Evolutionary conservation across 129 eudicot genomes (phyloP).

Genomic region (Arctium minus): DNA sequence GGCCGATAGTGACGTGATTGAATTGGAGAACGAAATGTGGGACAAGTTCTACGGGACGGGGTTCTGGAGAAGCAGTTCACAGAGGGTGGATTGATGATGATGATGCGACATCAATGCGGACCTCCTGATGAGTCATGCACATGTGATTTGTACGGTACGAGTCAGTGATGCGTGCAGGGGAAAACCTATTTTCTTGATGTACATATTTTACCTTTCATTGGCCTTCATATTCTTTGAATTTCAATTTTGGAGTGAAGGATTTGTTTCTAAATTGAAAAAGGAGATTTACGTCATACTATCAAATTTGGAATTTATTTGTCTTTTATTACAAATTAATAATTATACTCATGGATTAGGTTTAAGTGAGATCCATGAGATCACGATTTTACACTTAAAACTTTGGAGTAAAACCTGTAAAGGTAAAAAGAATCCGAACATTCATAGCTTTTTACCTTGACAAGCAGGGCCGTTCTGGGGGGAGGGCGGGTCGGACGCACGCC

Average conservation of each 20-base stretch:
- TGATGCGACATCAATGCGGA: conserved; percentile 15
- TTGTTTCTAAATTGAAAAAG: background rate
- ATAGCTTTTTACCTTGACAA: too few relatives aligned
- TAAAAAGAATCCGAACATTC: too few relatives aligned
- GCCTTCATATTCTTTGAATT: background rate
- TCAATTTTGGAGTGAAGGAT: background rate
- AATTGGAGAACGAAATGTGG: conserved; percentile 84
- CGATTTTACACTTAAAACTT: too few relatives aligned
- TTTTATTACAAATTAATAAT: too few relatives aligned
- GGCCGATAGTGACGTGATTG: conserved; percentile 44
- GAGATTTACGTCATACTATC: background rate
- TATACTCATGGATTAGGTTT: too few relatives aligned
- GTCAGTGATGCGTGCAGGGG: conserved; percentile 8
- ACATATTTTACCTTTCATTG: conserved; percentile 4
- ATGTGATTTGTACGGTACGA: conserved; percentile 30
- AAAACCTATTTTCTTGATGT: background rate
- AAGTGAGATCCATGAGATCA: too few relatives aligned
- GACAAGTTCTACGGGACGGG: conserved; percentile 61
- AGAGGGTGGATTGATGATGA: conserved; percentile 31
- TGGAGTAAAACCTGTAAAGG: too few relatives aligned
- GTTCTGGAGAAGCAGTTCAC: conserved; percentile 72
- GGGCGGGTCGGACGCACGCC: too few relatives aligned
- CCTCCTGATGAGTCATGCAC: conserved; percentile 22
- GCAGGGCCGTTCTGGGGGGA: too few relatives aligned
- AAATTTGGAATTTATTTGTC: background rate